Percentiles rank a stretch among this genome's conserved stretches.
phyloP scores from a whole-genome alignment of 805 yeast genomes.

The Yarrowia sp. region DNA sequence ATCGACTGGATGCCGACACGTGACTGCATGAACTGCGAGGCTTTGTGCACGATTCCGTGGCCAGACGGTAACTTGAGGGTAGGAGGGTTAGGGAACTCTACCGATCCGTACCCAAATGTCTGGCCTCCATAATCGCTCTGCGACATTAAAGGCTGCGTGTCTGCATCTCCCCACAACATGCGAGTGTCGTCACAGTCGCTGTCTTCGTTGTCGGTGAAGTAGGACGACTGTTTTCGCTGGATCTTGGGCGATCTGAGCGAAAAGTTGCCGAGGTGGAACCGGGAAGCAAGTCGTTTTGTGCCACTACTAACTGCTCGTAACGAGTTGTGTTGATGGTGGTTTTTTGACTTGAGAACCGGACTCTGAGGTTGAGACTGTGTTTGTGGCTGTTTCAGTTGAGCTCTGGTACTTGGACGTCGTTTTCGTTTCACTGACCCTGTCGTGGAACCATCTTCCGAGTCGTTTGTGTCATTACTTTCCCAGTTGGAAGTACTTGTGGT shows the following conservation, averaged over 20 bases:
- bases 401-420: background rate
- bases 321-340: constrained; percentile 2
- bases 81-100: constrained; percentile 10
- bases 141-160: constrained; percentile 16
- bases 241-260: constrained; percentile 35
- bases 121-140: constrained; percentile 3
- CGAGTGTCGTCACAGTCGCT: background rate
- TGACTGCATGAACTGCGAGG: constrained; percentile 27
- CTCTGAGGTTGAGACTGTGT: constrained; percentile 10
- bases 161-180: constrained; percentile 2
- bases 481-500: background rate
- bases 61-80: background rate
- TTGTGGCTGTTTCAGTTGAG: constrained; percentile 5
- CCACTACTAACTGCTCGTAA: constrained; percentile 13
- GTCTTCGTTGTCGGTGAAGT: constrained; percentile 25
- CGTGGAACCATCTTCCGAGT: constrained; percentile 3
- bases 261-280: constrained; percentile 21
- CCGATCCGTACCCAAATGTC: background rate
- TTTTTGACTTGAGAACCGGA: constrained; percentile 16
- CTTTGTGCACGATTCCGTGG: background rate
- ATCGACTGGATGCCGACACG: constrained; percentile 7
- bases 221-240: constrained; percentile 29
- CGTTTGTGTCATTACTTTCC: constrained; percentile 2
- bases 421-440: background rate
- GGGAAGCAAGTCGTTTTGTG: constrained; percentile 5